Conservation (phyloP, 768 basidiomycete genomes). For the Suillus brevipes region DNA sequence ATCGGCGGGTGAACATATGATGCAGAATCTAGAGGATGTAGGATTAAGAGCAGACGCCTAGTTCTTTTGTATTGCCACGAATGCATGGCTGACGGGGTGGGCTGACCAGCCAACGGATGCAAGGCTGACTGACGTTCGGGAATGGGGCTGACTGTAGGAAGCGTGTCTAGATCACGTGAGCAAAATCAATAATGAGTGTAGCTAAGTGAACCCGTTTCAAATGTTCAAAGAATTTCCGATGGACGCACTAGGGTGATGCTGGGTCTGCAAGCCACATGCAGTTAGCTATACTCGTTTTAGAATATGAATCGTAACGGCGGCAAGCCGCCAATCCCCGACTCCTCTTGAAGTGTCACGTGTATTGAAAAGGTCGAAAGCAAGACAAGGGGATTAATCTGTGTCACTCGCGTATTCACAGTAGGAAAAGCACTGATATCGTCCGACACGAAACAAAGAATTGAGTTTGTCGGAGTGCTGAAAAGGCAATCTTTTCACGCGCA, state of each 20-base stretch:
- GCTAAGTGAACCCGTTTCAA: not conserved
- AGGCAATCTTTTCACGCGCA: too few relatives aligned
- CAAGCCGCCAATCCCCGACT: too few relatives aligned
- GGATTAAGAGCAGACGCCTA: not conserved
- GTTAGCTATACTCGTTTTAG: not conserved
- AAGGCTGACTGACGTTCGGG: not conserved
- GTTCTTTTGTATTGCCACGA: slow-evolving; percentile 6
- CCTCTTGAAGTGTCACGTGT: too few relatives aligned
- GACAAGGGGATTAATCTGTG: too few relatives aligned
- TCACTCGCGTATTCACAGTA: too few relatives aligned
- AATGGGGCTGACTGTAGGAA: slow-evolving; percentile 3
- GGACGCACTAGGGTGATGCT: not conserved
- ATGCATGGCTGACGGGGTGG: slow-evolving; percentile 19
- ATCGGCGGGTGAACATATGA: slow-evolving; percentile 1
- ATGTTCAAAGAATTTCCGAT: not conserved
- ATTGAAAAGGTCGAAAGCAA: too few relatives aligned
- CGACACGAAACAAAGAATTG: too few relatives aligned
- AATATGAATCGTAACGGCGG: too few relatives aligned
- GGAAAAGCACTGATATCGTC: too few relatives aligned
- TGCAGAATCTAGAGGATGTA: not conserved
- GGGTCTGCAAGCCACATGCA: not conserved
- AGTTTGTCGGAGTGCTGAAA: too few relatives aligned
- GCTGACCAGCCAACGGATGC: slow-evolving; percentile 3
- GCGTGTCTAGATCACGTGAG: not conserved
- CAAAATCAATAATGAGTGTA: not conserved